Conservation (phyloP, 2,329 filamentous ascomycete species). For the Trichoderma sp. region DNA sequence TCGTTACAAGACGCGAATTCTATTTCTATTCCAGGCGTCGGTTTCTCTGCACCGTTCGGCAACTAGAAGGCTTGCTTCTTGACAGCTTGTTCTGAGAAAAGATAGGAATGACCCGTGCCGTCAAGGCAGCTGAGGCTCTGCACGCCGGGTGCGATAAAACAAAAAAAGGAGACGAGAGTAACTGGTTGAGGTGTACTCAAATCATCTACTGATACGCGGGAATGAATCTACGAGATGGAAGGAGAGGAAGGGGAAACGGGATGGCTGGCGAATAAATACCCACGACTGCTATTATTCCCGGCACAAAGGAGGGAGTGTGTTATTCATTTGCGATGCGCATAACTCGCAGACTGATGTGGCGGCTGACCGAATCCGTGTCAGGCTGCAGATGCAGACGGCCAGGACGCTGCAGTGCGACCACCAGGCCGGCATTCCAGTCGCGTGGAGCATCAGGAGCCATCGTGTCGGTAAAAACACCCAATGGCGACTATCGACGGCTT, state of each 20-base stretch:
- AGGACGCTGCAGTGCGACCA: slow-evolving; percentile 9
- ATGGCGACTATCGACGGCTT: slow-evolving; percentile 1
- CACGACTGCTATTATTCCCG: not conserved
- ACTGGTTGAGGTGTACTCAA: not conserved
- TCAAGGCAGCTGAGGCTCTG: slow-evolving; percentile 20
- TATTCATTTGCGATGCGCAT: not conserved
- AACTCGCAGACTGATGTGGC: slow-evolving; percentile 8
- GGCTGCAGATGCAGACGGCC: slow-evolving; percentile 17
- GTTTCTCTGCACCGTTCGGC: not conserved
- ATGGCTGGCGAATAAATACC: not conserved
- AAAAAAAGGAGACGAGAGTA: not conserved
- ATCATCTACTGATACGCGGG: slow-evolving; percentile 1
- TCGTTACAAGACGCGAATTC: not conserved
- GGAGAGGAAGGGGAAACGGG: not conserved
- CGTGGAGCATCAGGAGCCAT: slow-evolving; percentile 18
- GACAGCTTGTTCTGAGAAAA: not conserved
- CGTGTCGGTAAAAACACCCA: slow-evolving; percentile 16
- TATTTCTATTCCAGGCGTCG: not conserved
- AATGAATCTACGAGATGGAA: not conserved
- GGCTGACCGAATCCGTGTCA: slow-evolving; percentile 18
- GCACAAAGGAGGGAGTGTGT: not conserved
- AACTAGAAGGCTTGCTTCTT: slow-evolving; percentile 14
- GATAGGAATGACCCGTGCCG: slow-evolving; percentile 15
- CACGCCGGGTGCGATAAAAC: slow-evolving; percentile 18
- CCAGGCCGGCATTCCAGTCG: slow-evolving; percentile 17